Percentiles rank a stretch among this genome's conserved stretches.
Evolutionary conservation across 2,329 filamentous ascomycete species (phyloP).

Genomic region (Aspergillus niger): DNA sequence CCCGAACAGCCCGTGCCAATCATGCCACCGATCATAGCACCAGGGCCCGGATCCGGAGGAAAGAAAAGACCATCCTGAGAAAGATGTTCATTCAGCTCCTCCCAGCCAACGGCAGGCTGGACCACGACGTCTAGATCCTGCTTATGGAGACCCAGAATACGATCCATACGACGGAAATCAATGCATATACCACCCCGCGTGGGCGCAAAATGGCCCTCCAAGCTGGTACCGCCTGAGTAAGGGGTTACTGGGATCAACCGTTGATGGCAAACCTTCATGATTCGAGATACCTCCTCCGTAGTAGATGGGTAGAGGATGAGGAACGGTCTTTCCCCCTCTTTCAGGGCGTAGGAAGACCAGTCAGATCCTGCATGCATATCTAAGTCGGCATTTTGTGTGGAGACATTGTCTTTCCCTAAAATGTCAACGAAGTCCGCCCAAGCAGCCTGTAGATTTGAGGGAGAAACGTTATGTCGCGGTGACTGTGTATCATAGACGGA

Average conservation of each 20-base stretch:
- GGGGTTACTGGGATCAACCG: conserved; percentile 81
- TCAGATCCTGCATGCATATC: conserved; percentile 62
- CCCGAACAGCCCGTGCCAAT: conserved; percentile 60
- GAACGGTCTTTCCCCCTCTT: conserved; percentile 49
- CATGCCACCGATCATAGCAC: conserved; percentile 84
- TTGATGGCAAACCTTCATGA: conserved; percentile 86
- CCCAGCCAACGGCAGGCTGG: conserved; percentile 84
- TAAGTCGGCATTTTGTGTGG: conserved; percentile 57
- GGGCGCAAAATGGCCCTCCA: conserved; percentile 86
- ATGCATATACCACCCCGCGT: conserved; percentile 82
- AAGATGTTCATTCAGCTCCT: conserved; percentile 77
- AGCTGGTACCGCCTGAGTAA: conserved; percentile 83
- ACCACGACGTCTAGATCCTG: conserved; percentile 75
- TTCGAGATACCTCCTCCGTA: conserved; percentile 79
- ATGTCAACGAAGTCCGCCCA: conserved; percentile 65
- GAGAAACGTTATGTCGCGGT: conserved; percentile 58
- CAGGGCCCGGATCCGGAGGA: conserved; percentile 86
- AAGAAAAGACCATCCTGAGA: conserved; percentile 78
- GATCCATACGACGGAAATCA: conserved; percentile 84
- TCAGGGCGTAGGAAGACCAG: conserved; percentile 59
- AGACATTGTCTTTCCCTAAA: conserved; percentile 65
- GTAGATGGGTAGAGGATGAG: conserved; percentile 73
- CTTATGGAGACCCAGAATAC: conserved; percentile 74
- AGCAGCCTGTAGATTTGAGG: conserved; percentile 62
- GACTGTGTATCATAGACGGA: conserved; percentile 52